Base-by-base conservation (phyloP, 768 basidiomycete genomes). In the Kwoniella europaea region DNA sequence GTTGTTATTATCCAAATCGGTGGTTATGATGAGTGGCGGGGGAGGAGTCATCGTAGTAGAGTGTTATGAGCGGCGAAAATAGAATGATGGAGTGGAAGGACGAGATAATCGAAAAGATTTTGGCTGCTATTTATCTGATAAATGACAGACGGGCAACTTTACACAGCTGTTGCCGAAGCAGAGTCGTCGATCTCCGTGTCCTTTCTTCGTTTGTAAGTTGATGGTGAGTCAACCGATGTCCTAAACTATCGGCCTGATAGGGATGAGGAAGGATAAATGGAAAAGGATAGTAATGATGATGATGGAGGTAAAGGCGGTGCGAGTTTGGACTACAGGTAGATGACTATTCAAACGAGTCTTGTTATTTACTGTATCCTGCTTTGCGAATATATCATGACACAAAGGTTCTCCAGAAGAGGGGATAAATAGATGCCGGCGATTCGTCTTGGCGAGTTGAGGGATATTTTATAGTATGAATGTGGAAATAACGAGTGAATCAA, bases 21-120 rank as follows among this genome's bases (percentile, higher is more conserved):
- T 79, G 18, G 80, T 81, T 70, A 79, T 75, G 72, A 81, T 81
- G n/a, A 74, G 46, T 3, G 77, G 79, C 7, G 79, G 79, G 3
- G 68, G 63, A n/a, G 63, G 46, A 5, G 63, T 10, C 68, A 70
- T 70, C 29, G 61, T 64, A 24, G 13, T 3, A 27, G 67, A 56
- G 20, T 7, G 18, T 16, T 41, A n/a, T 41, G 61, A 62, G 57
- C 57, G 57, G 57, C 57, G 29, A 61, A 43, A n/a, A 35, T 6
- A 43, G 27, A 9, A 18, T 16, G 15, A 35, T 42, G 10, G 59
- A n/a, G 41, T 5, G 59, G 12, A 27, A 27, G 59, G 42, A 59
- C 16, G 57, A 61, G 35, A 12, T 61, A 13, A 43, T 61, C 24
- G 59, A 61, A 4, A 43, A 18, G n/a, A 15, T 35, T 35, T 46